A percentile compares a stretch with the other conserved stretches of the same genome.
These are phyloP conservation scores for Septoria petroselini DNA, from an alignment of 2,329 filamentous ascomycete species.

Conservation along the genomic window DNA sequence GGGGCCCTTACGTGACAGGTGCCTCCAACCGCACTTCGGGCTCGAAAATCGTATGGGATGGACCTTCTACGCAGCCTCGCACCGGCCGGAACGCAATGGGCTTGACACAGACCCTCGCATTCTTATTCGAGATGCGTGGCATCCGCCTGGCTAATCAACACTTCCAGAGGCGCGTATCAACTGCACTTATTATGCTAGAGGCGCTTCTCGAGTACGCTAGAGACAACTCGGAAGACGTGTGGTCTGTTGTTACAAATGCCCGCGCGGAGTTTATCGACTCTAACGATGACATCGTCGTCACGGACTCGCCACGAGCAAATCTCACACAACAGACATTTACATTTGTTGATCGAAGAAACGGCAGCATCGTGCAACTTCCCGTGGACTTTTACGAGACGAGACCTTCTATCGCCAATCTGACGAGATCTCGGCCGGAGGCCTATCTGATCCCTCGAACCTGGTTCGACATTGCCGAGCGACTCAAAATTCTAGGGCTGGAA, in stretches of 20 bases:
- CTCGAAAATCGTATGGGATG: background rate
- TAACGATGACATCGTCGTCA: conserved; percentile 36
- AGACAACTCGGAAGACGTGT: conserved; percentile 23
- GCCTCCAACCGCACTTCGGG: conserved; percentile 2
- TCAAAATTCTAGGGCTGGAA: conserved; percentile 36
- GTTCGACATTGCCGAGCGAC: conserved; percentile 37
- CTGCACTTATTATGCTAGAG: conserved; percentile 37
- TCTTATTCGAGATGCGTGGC: conserved; percentile 39
- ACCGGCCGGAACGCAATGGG: conserved; percentile 41
- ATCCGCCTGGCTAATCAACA: conserved; percentile 39
- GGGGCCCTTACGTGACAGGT: conserved; percentile 38
- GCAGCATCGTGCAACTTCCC: conserved; percentile 37
- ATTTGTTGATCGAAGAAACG: conserved; percentile 37
- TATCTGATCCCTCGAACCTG: conserved; percentile 41
- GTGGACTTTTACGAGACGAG: conserved; percentile 39
- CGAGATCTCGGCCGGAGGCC: conserved; percentile 35
- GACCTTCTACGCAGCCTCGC: conserved; percentile 33
- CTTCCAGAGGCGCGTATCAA: conserved; percentile 36
- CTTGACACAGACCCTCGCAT: conserved; percentile 38
- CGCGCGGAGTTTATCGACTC: conserved; percentile 32
- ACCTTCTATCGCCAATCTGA: conserved; percentile 38
- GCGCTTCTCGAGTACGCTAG: conserved; percentile 38
- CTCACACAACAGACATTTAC: conserved; percentile 33
- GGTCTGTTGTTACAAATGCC: conserved; percentile 32
- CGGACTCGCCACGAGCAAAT: conserved; percentile 33